Base-by-base conservation (phyloP, 192 early-diverging fungal genomes). In the Pecoramyces ruminantium region DNA sequence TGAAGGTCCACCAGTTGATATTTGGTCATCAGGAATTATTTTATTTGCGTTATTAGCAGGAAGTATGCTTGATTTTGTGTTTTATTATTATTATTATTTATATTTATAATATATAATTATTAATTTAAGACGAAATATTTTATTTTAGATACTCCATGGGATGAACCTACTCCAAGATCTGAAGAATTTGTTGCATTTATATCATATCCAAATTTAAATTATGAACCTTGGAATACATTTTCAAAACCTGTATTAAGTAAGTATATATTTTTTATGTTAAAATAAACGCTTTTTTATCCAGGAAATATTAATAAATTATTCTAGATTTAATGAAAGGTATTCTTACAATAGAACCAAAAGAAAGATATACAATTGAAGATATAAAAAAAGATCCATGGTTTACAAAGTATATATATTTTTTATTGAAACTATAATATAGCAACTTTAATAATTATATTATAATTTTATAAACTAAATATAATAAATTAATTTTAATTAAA, bases 11-110 rank as follows among this genome's bases (percentile, higher is more conserved):
- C 81, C 83, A 38, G 91, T 90, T 2, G 92, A 93, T 79, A 86
- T 93, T 13, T 93, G 92, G 92, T 89, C 89, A 30, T 81, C 85
- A n/a, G 92, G 92, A 0, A 86, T 93, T 67, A 92, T 93, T 42
- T 85, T 93, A 27, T 93, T 87, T 80, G 92, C 90, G 0, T 85
- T 93, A 51, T 84, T 93, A 82, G 84, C 86, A n/a, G 92, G 92
- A 79, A 92, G 91, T 91, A 84, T 34, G 89, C 86, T 27, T 29
- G 3, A 39, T 34, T 25, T 28, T 78, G 14, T 14, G 27, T 27
- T 4, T n/a, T n/a, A n/a, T n/a, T n/a, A n/a, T n/a, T n/a, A n/a
- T n/a, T n/a, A n/a, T n/a, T n/a, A n/a, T n/a, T n/a, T n/a, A n/a
- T n/a, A n/a, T n/a, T n/a, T n/a, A n/a, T n/a, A n/a, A n/a, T n/a